Conservation (phyloP, 148 eudicot genomes). For the Dysphania ambrosioides region DNA sequence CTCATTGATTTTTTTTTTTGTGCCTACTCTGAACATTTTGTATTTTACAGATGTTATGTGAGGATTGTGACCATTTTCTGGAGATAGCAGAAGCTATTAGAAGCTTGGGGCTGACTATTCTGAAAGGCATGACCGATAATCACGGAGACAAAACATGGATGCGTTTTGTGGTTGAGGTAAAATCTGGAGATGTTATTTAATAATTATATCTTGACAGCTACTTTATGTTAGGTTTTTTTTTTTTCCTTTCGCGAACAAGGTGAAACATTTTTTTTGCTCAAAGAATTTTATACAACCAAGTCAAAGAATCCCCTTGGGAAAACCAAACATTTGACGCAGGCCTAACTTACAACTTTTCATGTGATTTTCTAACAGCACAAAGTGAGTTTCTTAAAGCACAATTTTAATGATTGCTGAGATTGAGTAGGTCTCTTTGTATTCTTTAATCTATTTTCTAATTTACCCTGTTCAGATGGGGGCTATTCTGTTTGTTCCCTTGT, state of each 20-base stretch:
- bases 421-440: neutral
- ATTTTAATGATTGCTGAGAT: neutral
- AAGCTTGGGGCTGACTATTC: conserved; percentile 69
- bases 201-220: neutral
- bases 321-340: neutral
- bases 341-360: neutral
- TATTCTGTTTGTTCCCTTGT: neutral
- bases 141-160: conserved; percentile 72
- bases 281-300: neutral
- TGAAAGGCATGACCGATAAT: conserved; percentile 68
- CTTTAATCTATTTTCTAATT: neutral
- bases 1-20: too few relatives aligned
- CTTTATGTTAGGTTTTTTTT: neutral
- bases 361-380: neutral
- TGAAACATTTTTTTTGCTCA: neutral
- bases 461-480: neutral
- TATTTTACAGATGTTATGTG: conserved; percentile 53
- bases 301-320: neutral
- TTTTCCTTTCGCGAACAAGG: neutral
- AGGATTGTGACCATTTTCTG: conserved; percentile 61
- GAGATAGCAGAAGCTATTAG: conserved; percentile 71
- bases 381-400: too few relatives aligned
- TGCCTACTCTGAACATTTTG: conserved; percentile 1
- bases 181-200: neutral
- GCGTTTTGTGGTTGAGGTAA: conserved; percentile 87